phyloP scores from a whole-genome alignment of 2,329 filamentous ascomycete genomes.

The Xylariaceae sp. region DNA sequence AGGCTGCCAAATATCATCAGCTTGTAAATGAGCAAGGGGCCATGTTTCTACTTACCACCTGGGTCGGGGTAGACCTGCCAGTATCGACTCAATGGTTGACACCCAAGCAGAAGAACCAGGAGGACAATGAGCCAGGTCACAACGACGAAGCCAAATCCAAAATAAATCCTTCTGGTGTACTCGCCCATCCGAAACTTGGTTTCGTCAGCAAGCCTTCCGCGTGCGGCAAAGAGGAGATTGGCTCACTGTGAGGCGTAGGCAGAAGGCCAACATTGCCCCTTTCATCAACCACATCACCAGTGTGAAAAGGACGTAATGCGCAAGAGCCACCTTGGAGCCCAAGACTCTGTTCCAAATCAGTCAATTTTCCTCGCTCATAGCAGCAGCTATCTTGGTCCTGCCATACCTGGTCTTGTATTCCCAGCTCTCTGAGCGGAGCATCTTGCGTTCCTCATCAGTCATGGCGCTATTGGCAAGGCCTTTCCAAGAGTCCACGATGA shows the following conservation, averaged over 20 bases:
- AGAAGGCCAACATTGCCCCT: slow-evolving; percentile 48
- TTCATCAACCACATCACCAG: slow-evolving; percentile 49
- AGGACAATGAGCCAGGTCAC: slow-evolving; percentile 42
- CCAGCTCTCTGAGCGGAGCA: slow-evolving; percentile 32
- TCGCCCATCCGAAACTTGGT: slow-evolving; percentile 34
- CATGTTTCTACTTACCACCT: slow-evolving; percentile 37
- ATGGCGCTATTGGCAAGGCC: slow-evolving; percentile 22
- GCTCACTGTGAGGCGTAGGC: slow-evolving; percentile 40
- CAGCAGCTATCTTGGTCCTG: background rate
- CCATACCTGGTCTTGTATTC: slow-evolving; percentile 35
- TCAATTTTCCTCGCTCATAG: background rate
- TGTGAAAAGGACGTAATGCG: slow-evolving; percentile 48
- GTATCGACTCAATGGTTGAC: slow-evolving; percentile 43
- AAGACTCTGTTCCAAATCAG: slow-evolving; percentile 29
- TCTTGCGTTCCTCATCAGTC: slow-evolving; percentile 27
- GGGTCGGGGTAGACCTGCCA: slow-evolving; percentile 55
- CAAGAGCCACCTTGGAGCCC: slow-evolving; percentile 49
- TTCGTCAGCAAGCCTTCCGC: slow-evolving; percentile 30
- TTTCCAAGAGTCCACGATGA: slow-evolving; percentile 37
- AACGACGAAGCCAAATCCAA: slow-evolving; percentile 42
- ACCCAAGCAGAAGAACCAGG: slow-evolving; percentile 43
- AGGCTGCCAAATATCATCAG: background rate
- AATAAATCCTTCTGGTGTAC: slow-evolving; percentile 16
- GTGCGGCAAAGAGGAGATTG: background rate
- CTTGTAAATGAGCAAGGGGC: background rate